Evolutionary conservation across 805 yeast species (phyloP).

Genomic region (Pichia gijzeniarum): DNA sequence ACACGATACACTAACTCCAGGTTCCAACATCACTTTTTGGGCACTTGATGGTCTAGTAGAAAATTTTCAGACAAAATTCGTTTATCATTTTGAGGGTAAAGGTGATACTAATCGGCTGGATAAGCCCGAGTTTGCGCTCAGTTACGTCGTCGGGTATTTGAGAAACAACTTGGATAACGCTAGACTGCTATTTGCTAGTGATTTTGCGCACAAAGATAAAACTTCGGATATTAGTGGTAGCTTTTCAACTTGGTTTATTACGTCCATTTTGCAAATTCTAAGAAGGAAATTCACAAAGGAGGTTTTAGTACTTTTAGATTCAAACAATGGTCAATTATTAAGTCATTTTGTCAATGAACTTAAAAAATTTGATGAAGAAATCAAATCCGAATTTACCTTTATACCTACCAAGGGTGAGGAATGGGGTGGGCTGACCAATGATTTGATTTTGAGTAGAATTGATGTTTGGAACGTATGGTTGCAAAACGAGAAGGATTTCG

Average conservation of each 20-base stretch:
- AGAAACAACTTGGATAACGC: constrained; percentile 24
- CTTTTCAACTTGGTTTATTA: constrained; percentile 35
- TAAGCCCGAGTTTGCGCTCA: constrained; percentile 68
- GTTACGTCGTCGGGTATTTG: constrained; percentile 41
- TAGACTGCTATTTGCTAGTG: constrained; percentile 25
- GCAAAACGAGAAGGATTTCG: constrained; percentile 44
- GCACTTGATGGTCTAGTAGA: constrained; percentile 41
- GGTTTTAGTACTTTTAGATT: constrained; percentile 3
- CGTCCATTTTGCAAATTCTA: constrained; percentile 41
- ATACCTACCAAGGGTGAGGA: constrained; percentile 14
- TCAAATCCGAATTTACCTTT: constrained; percentile 36
- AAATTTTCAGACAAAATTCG: constrained; percentile 44
- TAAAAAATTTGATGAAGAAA: constrained; percentile 48
- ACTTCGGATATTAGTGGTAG: constrained; percentile 10
- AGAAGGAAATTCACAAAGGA: constrained; percentile 35
- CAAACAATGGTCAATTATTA: constrained; percentile 39
- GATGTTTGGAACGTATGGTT: constrained; percentile 43
- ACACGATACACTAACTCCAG: constrained; percentile 28
- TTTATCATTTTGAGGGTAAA: constrained; percentile 52
- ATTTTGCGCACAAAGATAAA: background rate
- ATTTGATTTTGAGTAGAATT: constrained; percentile 24
- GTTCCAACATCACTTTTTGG: constrained; percentile 41
- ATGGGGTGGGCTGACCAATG: constrained; percentile 26
- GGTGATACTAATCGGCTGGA: constrained; percentile 57
- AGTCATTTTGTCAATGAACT: constrained; percentile 56